These are phyloP conservation scores for Brassica juncea DNA, from an alignment of 345 rosid genomes.

Conservation along the genomic window DNA sequence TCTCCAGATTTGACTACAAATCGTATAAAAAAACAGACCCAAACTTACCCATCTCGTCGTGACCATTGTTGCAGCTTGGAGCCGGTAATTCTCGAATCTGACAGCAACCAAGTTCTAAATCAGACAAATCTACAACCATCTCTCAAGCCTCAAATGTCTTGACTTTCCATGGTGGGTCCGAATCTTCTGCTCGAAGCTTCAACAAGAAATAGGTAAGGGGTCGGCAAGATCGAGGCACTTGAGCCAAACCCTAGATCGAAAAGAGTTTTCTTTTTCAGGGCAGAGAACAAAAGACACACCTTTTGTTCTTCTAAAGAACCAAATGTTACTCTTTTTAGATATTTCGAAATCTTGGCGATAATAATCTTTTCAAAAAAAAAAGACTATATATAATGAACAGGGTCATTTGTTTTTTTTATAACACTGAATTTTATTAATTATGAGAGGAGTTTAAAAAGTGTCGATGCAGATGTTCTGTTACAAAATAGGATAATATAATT, in stretches of 20 bases:
- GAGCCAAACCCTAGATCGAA: background rate
- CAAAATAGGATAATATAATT: too few species aligned
- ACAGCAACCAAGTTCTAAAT: background rate
- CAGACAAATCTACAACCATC: background rate
- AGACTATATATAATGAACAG: background rate
- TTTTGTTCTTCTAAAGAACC: background rate
- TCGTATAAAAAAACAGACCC: background rate
- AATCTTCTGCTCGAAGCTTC: background rate
- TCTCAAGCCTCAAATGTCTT: background rate
- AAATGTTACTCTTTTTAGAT: background rate
- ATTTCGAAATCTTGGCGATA: background rate
- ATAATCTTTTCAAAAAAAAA: too few species aligned
- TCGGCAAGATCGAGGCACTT: background rate
- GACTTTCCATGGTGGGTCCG: background rate
- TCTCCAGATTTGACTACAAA: background rate
- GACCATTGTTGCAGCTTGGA: background rate
- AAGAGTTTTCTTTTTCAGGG: background rate
- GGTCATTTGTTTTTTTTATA: background rate
- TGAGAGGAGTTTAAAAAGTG: too few species aligned
- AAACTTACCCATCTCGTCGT: background rate
- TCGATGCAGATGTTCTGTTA: too few species aligned
- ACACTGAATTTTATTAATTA: too few species aligned
- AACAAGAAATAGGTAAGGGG: background rate
- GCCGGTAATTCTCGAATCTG: background rate
- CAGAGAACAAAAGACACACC: background rate